Evolutionary conservation across 2,329 filamentous ascomycete genomes (phyloP), one percentile per base, ranked within the genome.

Genomic region (Metarhizium anisopliae): DNA sequence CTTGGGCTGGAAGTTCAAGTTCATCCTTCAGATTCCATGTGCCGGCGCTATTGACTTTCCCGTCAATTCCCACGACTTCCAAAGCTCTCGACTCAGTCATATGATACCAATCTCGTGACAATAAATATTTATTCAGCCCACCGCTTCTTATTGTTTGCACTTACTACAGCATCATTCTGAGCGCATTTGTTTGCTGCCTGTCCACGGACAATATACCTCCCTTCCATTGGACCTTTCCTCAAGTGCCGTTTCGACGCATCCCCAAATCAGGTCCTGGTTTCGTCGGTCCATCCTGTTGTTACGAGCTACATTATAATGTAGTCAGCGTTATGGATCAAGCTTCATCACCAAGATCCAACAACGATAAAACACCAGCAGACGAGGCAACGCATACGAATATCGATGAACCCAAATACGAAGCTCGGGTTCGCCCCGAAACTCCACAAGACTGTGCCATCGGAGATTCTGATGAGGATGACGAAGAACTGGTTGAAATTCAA

Each of bases 391-490:
- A 30, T 30, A 16, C 14, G 20, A 30, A 49, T 13, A 30, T 30
- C 25, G 2, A 29, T 14, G 13, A 49, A 29, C 25, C 20, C 14
- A n/a, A 29, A 11, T 18, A 18, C 16, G 40, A 30, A n/a, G 20
- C 52, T 11, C 30, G 29, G 14, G 35, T 43, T 38, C 50, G 43
- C 25, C 53, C 53, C 16, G 32, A 11, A 14, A 16, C 35, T n/a
- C 2, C 30, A 20, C 54, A 56, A 18, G 56, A 56, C 29, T 58
- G 56, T 32, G 56, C 56, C 18, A 54, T 58, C 35, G 56, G 54
- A 32, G 54, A 56, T 11, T 58, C 56, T 54, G 56, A 58, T 51
- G 56, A 58, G 16, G 56, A 58, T 38, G 56, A 58, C 36, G 56
- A 58, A 47, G 56, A 54, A 35, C 38, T 58, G 49, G 52, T 58